Conservation (phyloP, 2,329 filamentous ascomycete species). For the Simplicillium sp. region DNA sequence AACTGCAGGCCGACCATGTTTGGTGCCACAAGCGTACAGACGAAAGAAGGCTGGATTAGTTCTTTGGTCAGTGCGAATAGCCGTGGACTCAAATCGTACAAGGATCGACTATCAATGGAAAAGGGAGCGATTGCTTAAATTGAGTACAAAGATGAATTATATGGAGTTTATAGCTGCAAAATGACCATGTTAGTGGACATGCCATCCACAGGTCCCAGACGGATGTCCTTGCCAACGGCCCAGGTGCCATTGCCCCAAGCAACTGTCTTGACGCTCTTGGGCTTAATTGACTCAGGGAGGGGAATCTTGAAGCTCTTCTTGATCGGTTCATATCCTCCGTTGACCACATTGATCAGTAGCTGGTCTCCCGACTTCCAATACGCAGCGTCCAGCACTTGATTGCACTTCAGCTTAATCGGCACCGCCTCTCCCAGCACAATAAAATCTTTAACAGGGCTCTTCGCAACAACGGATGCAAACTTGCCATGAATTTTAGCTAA, state of each 20-base stretch:
- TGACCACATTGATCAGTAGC: conserved; percentile 14
- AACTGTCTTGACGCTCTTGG: conserved; percentile 5
- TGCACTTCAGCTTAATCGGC: conserved; percentile 2
- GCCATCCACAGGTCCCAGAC: conserved; percentile 5
- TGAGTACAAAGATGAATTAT: background rate
- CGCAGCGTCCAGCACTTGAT: conserved; percentile 11
- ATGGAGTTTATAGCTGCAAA: conserved; percentile 1
- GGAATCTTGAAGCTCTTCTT: conserved; percentile 7
- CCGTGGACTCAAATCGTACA: conserved; percentile 19
- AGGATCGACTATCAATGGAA: conserved; percentile 18
- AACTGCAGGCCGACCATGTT: conserved; percentile 30
- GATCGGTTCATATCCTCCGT: conserved; percentile 12
- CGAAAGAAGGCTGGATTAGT: conserved; percentile 19
- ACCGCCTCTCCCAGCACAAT: conserved; percentile 21
- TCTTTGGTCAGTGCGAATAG: conserved; percentile 22
- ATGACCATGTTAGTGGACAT: conserved; percentile 16
- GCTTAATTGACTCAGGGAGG: conserved; percentile 6
- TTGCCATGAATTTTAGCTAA: conserved; percentile 27
- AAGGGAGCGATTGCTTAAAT: conserved; percentile 5
- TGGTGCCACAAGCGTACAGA: conserved; percentile 16
- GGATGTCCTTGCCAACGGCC: conserved; percentile 6
- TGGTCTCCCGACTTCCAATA: conserved; percentile 11
- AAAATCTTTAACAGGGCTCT: conserved; percentile 25
- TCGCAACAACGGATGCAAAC: conserved; percentile 27
- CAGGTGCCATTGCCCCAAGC: conserved; percentile 13